Conservation (phyloP, 371 early-diverging fungal species). For the Coemansia sp. region DNA sequence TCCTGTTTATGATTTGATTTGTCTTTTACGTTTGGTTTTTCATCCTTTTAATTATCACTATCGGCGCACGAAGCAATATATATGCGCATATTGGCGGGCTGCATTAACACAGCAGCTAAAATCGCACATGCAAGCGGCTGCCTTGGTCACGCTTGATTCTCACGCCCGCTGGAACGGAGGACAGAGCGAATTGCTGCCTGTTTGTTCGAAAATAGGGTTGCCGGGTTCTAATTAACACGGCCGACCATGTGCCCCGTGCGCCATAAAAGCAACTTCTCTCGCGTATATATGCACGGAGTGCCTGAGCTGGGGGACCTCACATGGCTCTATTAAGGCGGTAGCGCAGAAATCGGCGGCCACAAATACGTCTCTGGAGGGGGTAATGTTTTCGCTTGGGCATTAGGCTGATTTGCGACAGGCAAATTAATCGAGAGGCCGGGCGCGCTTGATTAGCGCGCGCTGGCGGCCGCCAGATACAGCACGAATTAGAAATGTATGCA, state of each 20-base stretch:
- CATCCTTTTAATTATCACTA: too few species aligned
- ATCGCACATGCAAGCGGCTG: background rate
- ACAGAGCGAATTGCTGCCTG: background rate
- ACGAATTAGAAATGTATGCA: background rate
- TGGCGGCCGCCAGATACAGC: background rate
- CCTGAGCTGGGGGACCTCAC: background rate
- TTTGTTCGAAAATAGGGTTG: background rate
- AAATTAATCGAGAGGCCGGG: background rate
- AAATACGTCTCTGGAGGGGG: background rate
- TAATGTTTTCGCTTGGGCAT: too few species aligned
- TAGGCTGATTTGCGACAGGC: background rate
- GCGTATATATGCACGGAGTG: constrained; percentile 1
- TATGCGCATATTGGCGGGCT: too few species aligned
- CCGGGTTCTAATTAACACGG: background rate
- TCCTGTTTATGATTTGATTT: too few species aligned
- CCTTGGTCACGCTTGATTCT: constrained; percentile 3
- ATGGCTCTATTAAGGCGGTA: constrained; percentile 4
- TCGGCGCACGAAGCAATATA: too few species aligned
- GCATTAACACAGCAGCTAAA: too few species aligned
- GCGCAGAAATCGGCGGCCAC: constrained; percentile 1
- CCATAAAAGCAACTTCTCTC: background rate
- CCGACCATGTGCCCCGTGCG: background rate
- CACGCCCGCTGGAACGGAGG: background rate
- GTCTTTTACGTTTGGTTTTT: too few species aligned
- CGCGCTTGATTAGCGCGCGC: background rate